These are phyloP conservation scores for Pinus taeda DNA, from an alignment of 75 land plant species.

Conservation along the genomic window DNA sequence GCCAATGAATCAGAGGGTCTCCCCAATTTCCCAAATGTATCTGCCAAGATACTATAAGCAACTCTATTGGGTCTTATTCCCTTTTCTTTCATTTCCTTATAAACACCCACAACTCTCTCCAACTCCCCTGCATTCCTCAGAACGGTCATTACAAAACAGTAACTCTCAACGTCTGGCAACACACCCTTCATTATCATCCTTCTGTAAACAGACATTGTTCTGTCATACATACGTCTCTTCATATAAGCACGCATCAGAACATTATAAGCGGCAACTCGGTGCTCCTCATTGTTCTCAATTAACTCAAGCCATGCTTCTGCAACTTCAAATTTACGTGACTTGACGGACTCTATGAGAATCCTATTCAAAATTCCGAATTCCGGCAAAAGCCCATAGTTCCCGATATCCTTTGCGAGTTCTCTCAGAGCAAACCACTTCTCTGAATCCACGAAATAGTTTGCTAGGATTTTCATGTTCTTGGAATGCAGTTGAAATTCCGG, in stretches of 20 bases:
- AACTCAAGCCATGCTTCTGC: conserved; percentile 27
- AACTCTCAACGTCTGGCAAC: conserved; percentile 23
- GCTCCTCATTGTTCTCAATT: conserved; percentile 14
- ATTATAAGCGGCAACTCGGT: conserved; percentile 18
- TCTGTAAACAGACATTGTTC: conserved; percentile 25
- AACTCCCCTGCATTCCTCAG: conserved; percentile 22
- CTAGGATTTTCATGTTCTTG: no score
- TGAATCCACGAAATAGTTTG: conserved; percentile 12
- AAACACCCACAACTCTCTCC: conserved; percentile 23
- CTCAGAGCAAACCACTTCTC: conserved; percentile 38
- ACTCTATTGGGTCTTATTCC: background rate
- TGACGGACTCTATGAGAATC: conserved; percentile 27
- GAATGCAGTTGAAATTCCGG: no score
- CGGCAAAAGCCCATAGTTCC: conserved; percentile 19
- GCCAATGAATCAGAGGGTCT: conserved; percentile 42
- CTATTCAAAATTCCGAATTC: conserved; percentile 21
- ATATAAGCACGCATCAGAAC: conserved; percentile 48
- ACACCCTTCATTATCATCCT: conserved; percentile 27
- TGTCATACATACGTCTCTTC: conserved; percentile 49
- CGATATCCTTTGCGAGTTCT: conserved; percentile 27
- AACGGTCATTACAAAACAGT: conserved; percentile 36
- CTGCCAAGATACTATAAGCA: conserved; percentile 27
- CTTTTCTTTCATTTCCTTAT: conserved; percentile 15
- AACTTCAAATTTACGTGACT: conserved; percentile 42
- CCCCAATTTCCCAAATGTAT: conserved; percentile 46